These are phyloP conservation scores for Capsella rubella DNA, from an alignment of 441 rosid species.

Conservation along the genomic window DNA sequence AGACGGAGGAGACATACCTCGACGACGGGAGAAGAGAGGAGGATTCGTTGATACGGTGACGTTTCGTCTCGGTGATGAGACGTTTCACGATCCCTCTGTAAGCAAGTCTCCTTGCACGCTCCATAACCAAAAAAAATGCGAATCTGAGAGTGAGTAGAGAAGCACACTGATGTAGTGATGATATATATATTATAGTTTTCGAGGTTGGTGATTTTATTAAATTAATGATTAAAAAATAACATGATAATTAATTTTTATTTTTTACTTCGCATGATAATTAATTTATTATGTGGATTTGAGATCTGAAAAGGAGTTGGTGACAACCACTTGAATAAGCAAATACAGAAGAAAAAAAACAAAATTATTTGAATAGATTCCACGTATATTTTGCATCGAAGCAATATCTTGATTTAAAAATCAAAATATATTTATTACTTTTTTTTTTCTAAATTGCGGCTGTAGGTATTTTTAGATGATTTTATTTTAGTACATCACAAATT, in stretches of 20 bases:
- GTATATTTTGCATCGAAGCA: slow-evolving; percentile 28
- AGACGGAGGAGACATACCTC: slow-evolving; percentile 77
- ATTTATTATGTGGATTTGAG: not conserved
- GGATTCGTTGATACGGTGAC: slow-evolving; percentile 48
- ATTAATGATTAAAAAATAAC: not conserved
- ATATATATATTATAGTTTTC: not conserved
- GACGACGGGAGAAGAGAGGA: slow-evolving; percentile 6
- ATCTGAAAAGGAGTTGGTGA: slow-evolving; percentile 20
- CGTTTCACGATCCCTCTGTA: slow-evolving; percentile 80
- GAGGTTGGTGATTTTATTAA: not conserved
- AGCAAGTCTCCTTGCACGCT: slow-evolving; percentile 88
- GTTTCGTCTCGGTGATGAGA: slow-evolving; percentile 62
- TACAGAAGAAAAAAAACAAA: slow-evolving; percentile 11
- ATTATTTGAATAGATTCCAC: slow-evolving; percentile 6
- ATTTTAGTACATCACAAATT: too few relatives aligned
- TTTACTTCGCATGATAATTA: not conserved
- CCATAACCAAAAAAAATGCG: slow-evolving; percentile 52
- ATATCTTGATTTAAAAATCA: not conserved
- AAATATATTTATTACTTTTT: too few relatives aligned
- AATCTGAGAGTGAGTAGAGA: slow-evolving; percentile 2
- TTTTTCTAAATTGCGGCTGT: too few relatives aligned
- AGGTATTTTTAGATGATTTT: too few relatives aligned
- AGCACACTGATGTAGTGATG: not conserved
- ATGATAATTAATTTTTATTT: too few relatives aligned
- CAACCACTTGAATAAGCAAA: slow-evolving; percentile 10